Percentiles rank a stretch among this genome's conserved stretches.
phyloP scores from a whole-genome alignment of 345 rosid genomes.

The Pistacia vera region DNA sequence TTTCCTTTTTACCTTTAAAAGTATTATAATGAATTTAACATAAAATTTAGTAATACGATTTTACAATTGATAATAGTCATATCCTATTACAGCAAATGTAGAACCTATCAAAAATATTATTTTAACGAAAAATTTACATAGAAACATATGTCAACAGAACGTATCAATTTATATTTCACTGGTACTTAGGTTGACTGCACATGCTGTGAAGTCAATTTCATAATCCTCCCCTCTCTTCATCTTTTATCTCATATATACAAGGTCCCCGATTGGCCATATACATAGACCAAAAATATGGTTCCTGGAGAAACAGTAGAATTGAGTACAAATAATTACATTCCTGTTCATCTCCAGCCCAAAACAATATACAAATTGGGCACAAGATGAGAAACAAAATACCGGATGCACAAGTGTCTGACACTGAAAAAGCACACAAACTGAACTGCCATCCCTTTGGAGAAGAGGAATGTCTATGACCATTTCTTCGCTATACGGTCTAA shows the following conservation, averaged over 20 bases:
- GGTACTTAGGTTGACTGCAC: not conserved
- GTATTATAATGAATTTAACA: too few relatives aligned
- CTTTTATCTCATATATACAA: not conserved
- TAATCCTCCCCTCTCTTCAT: not conserved
- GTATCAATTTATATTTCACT: not conserved
- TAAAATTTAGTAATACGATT: too few relatives aligned
- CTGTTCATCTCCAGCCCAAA: conserved; percentile 13
- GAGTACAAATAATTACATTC: not conserved
- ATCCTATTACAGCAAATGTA: not conserved
- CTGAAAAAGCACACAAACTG: not conserved
- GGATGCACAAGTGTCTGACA: not conserved
- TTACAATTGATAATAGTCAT: too few relatives aligned
- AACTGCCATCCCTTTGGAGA: not conserved
- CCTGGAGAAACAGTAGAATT: not conserved
- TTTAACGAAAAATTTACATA: not conserved
- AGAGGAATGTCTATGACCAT: conserved; percentile 45
- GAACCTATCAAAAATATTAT: not conserved
- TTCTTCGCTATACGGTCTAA: conserved; percentile 58
- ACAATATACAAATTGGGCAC: not conserved
- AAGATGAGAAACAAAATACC: not conserved
- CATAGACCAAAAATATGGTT: not conserved
- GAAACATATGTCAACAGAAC: not conserved
- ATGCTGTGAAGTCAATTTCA: conserved; percentile 6
- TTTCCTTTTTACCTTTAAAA: too few relatives aligned
- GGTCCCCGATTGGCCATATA: not conserved